phyloP scores from a whole-genome alignment of 768 basidiomycete genomes.

The Pulveroboletus sp. region DNA sequence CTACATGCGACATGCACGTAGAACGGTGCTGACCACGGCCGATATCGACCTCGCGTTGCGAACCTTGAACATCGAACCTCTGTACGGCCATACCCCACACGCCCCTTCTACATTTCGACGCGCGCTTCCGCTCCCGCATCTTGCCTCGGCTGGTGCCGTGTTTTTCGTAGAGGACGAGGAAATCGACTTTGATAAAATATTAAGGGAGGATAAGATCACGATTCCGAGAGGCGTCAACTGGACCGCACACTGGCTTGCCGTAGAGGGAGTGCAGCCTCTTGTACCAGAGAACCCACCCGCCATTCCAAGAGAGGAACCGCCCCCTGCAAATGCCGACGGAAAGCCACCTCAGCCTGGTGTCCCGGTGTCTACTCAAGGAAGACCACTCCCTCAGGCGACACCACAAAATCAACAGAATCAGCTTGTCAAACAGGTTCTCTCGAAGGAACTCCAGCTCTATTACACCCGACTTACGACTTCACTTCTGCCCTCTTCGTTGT shows the following conservation, averaged over 20 bases:
- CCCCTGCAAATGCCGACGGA: constrained; percentile 22
- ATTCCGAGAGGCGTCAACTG: constrained; percentile 80
- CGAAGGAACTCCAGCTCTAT: constrained; percentile 91
- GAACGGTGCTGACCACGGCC: constrained; percentile 84
- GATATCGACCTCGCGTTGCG: constrained; percentile 95
- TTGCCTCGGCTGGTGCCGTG: constrained; percentile 59
- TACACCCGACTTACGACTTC: constrained; percentile 88
- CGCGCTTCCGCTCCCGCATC: constrained; percentile 44
- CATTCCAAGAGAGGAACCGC: constrained; percentile 55
- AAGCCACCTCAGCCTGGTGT: constrained; percentile 30
- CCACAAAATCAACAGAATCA: constrained; percentile 63
- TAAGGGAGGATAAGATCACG: constrained; percentile 82
- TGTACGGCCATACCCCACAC: constrained; percentile 60
- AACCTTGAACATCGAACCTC: constrained; percentile 92
- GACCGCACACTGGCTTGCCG: constrained; percentile 97
- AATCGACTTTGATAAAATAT: constrained; percentile 90
- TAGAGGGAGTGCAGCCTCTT: constrained; percentile 97
- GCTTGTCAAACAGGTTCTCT: constrained; percentile 89
- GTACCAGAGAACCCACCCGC: constrained; percentile 95
- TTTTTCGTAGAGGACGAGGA: constrained; percentile 97
- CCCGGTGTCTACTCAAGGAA: constrained; percentile 18
- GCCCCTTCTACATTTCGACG: constrained; percentile 39
- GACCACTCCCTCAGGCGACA: constrained; percentile 26
- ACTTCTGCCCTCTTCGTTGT: constrained; percentile 59
- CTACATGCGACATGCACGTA: constrained; percentile 92